Base-by-base conservation (phyloP, 2,329 filamentous ascomycete species). In the Phoma sp. region DNA sequence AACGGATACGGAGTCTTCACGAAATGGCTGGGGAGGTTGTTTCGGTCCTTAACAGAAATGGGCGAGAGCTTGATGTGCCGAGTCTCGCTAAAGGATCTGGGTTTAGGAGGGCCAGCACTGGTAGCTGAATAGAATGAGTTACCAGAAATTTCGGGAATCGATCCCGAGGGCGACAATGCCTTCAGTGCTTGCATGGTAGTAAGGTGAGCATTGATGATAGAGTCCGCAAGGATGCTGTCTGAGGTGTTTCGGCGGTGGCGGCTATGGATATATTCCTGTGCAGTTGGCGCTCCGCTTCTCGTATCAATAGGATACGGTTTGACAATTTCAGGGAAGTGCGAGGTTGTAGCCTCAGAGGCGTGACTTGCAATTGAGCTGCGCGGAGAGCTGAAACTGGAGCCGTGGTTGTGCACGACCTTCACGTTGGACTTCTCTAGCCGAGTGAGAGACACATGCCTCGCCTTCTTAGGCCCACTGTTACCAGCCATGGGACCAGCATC, bases 111-210 rank as follows among this genome's bases (percentile, higher is more conserved):
- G 1, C 58, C 43, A 2, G 42, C 33, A n/a, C 47, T 57, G 3
- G 47, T 50, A 1, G 40, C 35, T 11, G 50, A 54, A 7, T 55
- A 47, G 25, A 62, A 59, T 10, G 53, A 59, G 11, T 32, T 55
- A 30, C 53, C 45, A 22, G 49, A 57, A 9, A 35, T 24, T 23
- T 43, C 35, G 24, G 52, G 60, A 13, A 62, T 40, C 7, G 57
- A 56, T 5, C 40, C 52, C 9, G 58, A 53, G 8, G 66, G 61
- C 2, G 61, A 60, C 7, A 68, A 39, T 0, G 64, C 55, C 27
- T 71, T 68, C 2, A 73, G 53, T 0, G 64, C 67, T 14, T 60
- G 60, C 65, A 71, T 66, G 2, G 69, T 70, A 22, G 60, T 61
- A 4, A 60, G 60, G 39, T 73, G 69, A 1, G 65, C 66, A n/a